A percentile compares a stretch with the other conserved stretches of the same genome.
Evolutionary conservation across 257 asterid genomes (phyloP).

Genomic region (Fraxinus anomala): DNA sequence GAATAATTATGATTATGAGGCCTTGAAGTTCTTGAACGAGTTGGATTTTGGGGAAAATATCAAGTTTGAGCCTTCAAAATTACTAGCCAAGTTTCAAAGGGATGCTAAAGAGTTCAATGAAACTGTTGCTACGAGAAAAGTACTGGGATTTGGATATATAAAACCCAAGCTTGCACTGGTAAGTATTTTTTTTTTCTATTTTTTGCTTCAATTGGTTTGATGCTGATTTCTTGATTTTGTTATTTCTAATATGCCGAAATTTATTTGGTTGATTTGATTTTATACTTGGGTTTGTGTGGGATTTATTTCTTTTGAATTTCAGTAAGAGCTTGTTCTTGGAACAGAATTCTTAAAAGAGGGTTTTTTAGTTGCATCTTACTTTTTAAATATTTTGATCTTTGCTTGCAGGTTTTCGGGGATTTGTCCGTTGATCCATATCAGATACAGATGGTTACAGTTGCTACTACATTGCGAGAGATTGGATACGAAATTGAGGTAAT

Average conservation of each 20-base stretch:
- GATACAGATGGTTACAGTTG: conserved; percentile 75
- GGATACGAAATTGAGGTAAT: conserved; percentile 93
- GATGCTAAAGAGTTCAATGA: conserved; percentile 36
- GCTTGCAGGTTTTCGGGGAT: conserved; percentile 76
- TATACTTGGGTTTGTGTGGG: background rate
- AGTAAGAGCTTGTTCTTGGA: conserved; percentile 15
- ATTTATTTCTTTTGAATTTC: background rate
- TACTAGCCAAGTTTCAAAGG: conserved; percentile 55
- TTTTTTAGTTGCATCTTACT: background rate
- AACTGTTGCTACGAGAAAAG: conserved; percentile 43
- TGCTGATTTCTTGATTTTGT: background rate
- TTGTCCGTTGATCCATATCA: conserved; percentile 79
- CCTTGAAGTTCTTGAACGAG: conserved; percentile 51
- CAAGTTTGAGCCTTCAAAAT: conserved; percentile 58
- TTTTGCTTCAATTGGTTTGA: background rate
- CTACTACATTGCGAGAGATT: conserved; percentile 64
- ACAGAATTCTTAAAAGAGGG: conserved; percentile 10
- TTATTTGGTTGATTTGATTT: background rate
- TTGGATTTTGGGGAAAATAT: conserved; percentile 79
- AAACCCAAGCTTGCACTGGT: conserved; percentile 91
- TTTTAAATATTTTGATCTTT: background rate
- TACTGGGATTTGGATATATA: conserved; percentile 55
- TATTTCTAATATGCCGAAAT: background rate
- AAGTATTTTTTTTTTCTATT: conserved; percentile 8
- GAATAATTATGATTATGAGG: conserved; percentile 28